Conservation (phyloP, 495 filamentous ascomycete genomes). For the Podospora didyma region DNA sequence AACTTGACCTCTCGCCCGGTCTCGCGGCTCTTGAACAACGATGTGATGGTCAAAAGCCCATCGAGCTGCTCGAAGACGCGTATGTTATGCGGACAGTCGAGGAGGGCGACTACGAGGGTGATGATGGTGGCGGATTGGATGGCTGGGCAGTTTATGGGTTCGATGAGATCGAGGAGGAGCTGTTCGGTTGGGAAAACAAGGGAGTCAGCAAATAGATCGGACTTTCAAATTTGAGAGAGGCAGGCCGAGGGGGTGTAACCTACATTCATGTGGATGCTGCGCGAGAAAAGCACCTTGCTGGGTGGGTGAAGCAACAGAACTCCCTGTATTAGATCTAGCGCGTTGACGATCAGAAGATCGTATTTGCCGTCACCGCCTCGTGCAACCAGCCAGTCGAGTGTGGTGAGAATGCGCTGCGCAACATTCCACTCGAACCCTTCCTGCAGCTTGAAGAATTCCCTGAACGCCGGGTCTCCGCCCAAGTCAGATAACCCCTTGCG, state of each 20-base stretch:
- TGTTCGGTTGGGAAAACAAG: constrained; percentile 20
- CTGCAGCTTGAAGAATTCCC: constrained; percentile 94
- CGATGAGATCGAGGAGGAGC: constrained; percentile 90
- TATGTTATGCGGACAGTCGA: constrained; percentile 78
- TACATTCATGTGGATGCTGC: constrained; percentile 92
- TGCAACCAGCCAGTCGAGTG: constrained; percentile 82
- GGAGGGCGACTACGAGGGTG: constrained; percentile 81
- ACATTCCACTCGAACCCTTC: constrained; percentile 99
- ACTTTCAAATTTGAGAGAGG: too few species aligned
- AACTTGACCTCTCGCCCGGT: constrained; percentile 87
- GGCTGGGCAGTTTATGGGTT: constrained; percentile 83
- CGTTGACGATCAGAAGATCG: constrained; percentile 82
- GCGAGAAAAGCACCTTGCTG: constrained; percentile 78
- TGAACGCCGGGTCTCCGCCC: constrained; percentile 81
- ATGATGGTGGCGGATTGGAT: constrained; percentile 88
- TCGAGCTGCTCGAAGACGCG: constrained; percentile 91
- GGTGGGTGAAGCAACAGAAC: constrained; percentile 89
- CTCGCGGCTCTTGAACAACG: constrained; percentile 79
- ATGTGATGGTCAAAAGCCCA: constrained; percentile 88
- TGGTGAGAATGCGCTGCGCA: constrained; percentile 77
- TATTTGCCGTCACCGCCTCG: constrained; percentile 76
- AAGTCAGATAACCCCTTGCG: constrained; percentile 65
- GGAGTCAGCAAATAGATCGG: too few species aligned
- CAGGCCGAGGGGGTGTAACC: constrained; percentile 9
- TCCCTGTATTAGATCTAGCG: constrained; percentile 87